Evolutionary conservation across 441 rosid genomes (phyloP).

Genomic region (Croton laevigatus): DNA sequence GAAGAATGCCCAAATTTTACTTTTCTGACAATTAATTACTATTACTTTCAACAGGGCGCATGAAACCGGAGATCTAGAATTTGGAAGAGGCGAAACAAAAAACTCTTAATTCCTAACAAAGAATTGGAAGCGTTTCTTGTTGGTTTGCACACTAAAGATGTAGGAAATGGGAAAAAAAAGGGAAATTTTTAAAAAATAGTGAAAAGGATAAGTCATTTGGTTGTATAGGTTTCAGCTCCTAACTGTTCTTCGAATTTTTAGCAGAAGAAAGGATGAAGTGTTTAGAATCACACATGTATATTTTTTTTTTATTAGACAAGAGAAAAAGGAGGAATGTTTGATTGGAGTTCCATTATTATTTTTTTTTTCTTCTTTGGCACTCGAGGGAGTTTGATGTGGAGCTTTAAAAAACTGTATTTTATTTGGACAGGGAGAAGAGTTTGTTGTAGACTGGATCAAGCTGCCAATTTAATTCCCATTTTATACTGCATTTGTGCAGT

Average conservation of each 20-base stretch:
- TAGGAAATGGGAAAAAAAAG: slow-evolving; percentile 11
- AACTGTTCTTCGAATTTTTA: slow-evolving; percentile 54
- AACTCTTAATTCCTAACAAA: slow-evolving; percentile 25
- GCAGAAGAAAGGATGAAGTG: slow-evolving; percentile 41
- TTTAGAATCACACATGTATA: slow-evolving; percentile 37
- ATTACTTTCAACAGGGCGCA: slow-evolving; percentile 39
- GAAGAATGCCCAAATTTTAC: too few relatives aligned
- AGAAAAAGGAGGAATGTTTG: slow-evolving; percentile 19
- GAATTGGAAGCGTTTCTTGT: slow-evolving; percentile 28
- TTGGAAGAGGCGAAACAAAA: slow-evolving; percentile 10
- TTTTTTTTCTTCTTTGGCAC: neutral
- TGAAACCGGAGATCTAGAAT: slow-evolving; percentile 63
- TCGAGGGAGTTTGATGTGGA: slow-evolving; percentile 15
- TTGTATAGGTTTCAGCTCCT: slow-evolving; percentile 54
- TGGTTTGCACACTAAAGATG: slow-evolving; percentile 30
- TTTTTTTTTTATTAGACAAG: slow-evolving; percentile 2
- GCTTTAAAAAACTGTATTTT: neutral
- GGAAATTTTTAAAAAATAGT: neutral
- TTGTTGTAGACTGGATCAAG: slow-evolving; percentile 9
- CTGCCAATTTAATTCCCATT: neutral
- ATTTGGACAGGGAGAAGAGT: neutral
- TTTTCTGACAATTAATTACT: slow-evolving; percentile 10
- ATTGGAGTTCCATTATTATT: slow-evolving; percentile 19
- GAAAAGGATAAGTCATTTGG: slow-evolving; percentile 16
- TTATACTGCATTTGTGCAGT: neutral